Conservation (phyloP, 257 asterid species). For the Schizonepeta tenuifolia region DNA sequence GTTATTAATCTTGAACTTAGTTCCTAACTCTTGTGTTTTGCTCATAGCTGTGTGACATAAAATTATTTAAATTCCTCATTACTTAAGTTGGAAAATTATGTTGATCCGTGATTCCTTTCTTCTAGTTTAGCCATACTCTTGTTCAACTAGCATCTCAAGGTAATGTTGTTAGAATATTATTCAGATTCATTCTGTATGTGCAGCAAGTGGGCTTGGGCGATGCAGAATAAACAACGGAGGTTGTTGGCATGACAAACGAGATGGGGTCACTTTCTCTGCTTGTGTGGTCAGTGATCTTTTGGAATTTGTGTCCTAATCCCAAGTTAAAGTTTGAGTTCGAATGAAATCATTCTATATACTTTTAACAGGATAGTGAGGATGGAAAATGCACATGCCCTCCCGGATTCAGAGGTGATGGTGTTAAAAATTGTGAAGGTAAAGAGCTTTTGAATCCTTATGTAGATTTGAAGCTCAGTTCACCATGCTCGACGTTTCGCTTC, state of each 20-base stretch:
- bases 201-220: slow-evolving; percentile 68
- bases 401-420: slow-evolving; percentile 85
- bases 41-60: not conserved
- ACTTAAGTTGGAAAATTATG: not conserved
- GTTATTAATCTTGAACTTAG: not conserved
- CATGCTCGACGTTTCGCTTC: not conserved
- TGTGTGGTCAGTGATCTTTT: slow-evolving; percentile 68
- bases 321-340: slow-evolving; percentile 19
- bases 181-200: slow-evolving; percentile 19
- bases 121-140: not conserved
- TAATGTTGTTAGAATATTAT: not conserved
- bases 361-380: slow-evolving; percentile 62
- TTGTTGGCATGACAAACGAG: slow-evolving; percentile 77
- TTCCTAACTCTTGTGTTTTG: not conserved
- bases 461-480: not conserved
- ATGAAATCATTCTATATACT: slow-evolving; percentile 6
- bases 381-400: slow-evolving; percentile 85
- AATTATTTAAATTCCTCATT: not conserved
- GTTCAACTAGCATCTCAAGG: slow-evolving; percentile 23
- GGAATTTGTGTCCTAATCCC: slow-evolving; percentile 13
- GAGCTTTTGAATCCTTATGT: slow-evolving; percentile 1
- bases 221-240: slow-evolving; percentile 89
- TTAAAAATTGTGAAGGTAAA: slow-evolving; percentile 80
- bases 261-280: slow-evolving; percentile 72
- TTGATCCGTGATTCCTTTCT: not conserved